phyloP scores from a whole-genome alignment of 257 asterid genomes.

The Datura wrightii region DNA sequence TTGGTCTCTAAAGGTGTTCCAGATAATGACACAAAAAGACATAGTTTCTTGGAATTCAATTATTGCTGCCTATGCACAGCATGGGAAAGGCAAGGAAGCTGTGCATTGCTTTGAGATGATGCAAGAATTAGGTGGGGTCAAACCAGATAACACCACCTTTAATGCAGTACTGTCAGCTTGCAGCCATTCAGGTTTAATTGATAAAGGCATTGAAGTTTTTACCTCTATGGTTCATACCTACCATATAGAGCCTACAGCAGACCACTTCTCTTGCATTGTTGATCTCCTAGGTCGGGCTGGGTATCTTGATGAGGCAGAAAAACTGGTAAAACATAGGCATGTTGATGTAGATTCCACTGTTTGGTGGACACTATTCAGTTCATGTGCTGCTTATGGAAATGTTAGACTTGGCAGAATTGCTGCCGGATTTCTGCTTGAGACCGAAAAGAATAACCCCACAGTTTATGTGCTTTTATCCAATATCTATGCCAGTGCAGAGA shows the following conservation, averaged over 20 bases:
- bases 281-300: conserved; percentile 84
- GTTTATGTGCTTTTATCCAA: conserved; percentile 74
- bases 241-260: conserved; percentile 59
- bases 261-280: conserved; percentile 75
- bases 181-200: conserved; percentile 79
- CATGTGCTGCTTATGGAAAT: conserved; percentile 67
- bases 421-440: conserved; percentile 61
- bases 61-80: conserved; percentile 75
- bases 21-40: conserved; percentile 57
- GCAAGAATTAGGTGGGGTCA: conserved; percentile 44
- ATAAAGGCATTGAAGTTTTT: conserved; percentile 64
- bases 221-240: conserved; percentile 55
- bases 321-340: conserved; percentile 48
- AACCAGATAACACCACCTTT: conserved; percentile 79
- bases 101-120: conserved; percentile 64
- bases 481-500: conserved; percentile 77
- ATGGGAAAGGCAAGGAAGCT: conserved; percentile 77
- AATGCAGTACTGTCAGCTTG: conserved; percentile 89
- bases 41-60: conserved; percentile 78
- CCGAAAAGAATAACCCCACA: conserved; percentile 61
- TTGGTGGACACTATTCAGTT: conserved; percentile 86
- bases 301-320: conserved; percentile 68
- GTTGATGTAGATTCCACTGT: conserved; percentile 55
- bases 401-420: conserved; percentile 64
- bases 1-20: conserved; percentile 64